A percentile compares a stretch with the other conserved stretches of the same genome.
phyloP scores from a whole-genome alignment of 1,139 yeast species.

The Saccharomycopsis hybrid region DNA sequence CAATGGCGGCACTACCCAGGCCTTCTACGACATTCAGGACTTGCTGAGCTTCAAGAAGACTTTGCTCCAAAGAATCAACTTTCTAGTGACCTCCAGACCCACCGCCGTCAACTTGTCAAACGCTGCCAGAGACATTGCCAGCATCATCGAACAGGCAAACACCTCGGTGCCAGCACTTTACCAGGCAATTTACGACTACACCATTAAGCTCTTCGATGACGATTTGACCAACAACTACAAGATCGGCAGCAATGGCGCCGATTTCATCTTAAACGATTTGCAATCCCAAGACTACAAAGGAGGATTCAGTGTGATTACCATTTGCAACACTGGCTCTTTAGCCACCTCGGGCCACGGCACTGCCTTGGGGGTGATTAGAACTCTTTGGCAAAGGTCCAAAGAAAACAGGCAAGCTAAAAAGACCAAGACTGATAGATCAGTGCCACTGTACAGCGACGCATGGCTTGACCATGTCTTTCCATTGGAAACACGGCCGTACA shows the following conservation, averaged over 20 bases:
- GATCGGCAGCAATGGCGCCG: slow-evolving; percentile 77
- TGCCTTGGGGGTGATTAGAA: slow-evolving; percentile 84
- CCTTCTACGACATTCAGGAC: slow-evolving; percentile 31
- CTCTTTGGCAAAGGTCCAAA: slow-evolving; percentile 46
- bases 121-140: slow-evolving; percentile 58
- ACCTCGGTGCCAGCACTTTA: slow-evolving; percentile 29
- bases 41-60: slow-evolving; percentile 29
- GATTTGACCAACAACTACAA: slow-evolving; percentile 71
- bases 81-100: slow-evolving; percentile 74
- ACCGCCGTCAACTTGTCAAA: slow-evolving; percentile 91
- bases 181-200: slow-evolving; percentile 40
- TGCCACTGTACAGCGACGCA: slow-evolving; percentile 27
- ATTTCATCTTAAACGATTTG: slow-evolving; percentile 50
- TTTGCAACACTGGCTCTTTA: slow-evolving; percentile 81
- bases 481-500: slow-evolving; percentile 92
- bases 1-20: slow-evolving; percentile 22
- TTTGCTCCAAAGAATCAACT: slow-evolving; percentile 47
- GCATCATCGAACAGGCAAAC: slow-evolving; percentile 4
- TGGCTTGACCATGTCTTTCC: slow-evolving; percentile 69
- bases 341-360: slow-evolving; percentile 99
- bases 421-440: slow-evolving; percentile 21
- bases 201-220: slow-evolving; percentile 58
- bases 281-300: slow-evolving; percentile 47
- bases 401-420: slow-evolving; percentile 28
- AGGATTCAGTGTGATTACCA: slow-evolving; percentile 75